Evolutionary conservation across 805 yeast species (phyloP).

Genomic region (Wickerhamiella dianesei): DNA sequence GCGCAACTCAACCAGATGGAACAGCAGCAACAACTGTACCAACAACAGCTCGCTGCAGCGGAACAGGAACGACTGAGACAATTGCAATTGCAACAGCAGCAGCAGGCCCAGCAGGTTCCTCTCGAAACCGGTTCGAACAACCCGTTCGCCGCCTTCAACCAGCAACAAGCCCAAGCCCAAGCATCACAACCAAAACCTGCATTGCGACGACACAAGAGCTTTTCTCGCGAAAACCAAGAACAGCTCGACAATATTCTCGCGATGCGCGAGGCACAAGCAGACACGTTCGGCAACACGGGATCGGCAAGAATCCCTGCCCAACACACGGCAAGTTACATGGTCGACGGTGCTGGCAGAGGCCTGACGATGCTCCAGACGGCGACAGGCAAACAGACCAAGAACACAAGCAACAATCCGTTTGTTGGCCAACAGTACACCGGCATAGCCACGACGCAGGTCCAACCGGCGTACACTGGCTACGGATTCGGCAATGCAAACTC

Average conservation of each 20-base stretch:
- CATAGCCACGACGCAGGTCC: slow-evolving; percentile 47
- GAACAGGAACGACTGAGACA: slow-evolving; percentile 8
- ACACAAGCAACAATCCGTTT: slow-evolving; percentile 39
- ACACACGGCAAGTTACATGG: slow-evolving; percentile 69
- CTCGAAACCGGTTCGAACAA: slow-evolving; percentile 61
- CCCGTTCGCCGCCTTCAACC: slow-evolving; percentile 47
- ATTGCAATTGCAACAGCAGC: slow-evolving; percentile 22
- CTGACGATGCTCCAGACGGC: slow-evolving; percentile 22
- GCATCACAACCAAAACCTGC: no score
- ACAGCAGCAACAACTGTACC: slow-evolving; percentile 20
- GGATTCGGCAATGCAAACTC: slow-evolving; percentile 74
- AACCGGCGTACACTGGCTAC: slow-evolving; percentile 81
- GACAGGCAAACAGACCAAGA: slow-evolving; percentile 13
- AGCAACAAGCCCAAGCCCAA: slow-evolving; percentile 19
- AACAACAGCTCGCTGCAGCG: slow-evolving; percentile 7
- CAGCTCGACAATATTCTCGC: slow-evolving; percentile 70
- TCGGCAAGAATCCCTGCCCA: slow-evolving; percentile 81
- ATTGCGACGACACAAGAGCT: slow-evolving; percentile 32
- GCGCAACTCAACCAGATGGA: slow-evolving; percentile 21
- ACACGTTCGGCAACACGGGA: slow-evolving; percentile 86
- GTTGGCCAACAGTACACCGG: slow-evolving; percentile 55
- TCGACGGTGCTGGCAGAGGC: slow-evolving; percentile 84
- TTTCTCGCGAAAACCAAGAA: slow-evolving; percentile 39
- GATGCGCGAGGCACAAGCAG: slow-evolving; percentile 70
- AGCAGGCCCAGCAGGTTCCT: slow-evolving; percentile 31